A percentile compares a stretch with the other conserved stretches of the same genome.
Evolutionary conservation across 2,329 filamentous ascomycete species (phyloP).

Genomic region (Trematosphaeria pertusa): DNA sequence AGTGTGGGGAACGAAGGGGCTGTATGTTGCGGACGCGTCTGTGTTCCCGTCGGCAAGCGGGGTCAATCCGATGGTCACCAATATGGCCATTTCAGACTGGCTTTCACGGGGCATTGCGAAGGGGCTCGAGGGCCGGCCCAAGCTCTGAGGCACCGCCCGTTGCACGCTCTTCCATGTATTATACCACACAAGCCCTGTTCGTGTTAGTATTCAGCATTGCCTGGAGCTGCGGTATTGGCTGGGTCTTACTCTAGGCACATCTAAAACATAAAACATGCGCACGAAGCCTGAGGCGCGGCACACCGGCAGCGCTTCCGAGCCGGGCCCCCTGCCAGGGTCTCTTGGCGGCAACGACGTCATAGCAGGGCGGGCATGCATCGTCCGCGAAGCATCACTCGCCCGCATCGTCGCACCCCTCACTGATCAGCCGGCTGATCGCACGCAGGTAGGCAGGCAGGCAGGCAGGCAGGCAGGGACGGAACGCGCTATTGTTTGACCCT

Average conservation of each 20-base stretch:
- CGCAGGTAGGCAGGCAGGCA: too few relatives aligned
- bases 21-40: conserved; percentile 77
- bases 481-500: conserved; percentile 8
- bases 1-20: conserved; percentile 69
- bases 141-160: conserved; percentile 24
- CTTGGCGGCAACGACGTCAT: too few relatives aligned
- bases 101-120: conserved; percentile 39
- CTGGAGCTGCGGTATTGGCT: too few relatives aligned
- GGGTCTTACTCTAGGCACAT: too few relatives aligned
- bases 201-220: background rate
- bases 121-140: conserved; percentile 31
- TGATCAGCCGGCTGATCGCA: conserved; percentile 10
- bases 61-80: conserved; percentile 83
- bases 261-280: too few relatives aligned
- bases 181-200: background rate
- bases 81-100: conserved; percentile 61
- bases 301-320: too few relatives aligned
- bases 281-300: too few relatives aligned
- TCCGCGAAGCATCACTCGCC: too few relatives aligned
- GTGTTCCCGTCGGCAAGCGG: conserved; percentile 79
- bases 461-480: background rate
- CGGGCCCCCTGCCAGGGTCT: too few relatives aligned
- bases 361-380: too few relatives aligned
- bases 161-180: background rate
- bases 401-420: too few relatives aligned